Evolutionary conservation across 1,139 yeast species (phyloP), one percentile per base, ranked within the genome.

Genomic region (Candida albicans): DNA sequence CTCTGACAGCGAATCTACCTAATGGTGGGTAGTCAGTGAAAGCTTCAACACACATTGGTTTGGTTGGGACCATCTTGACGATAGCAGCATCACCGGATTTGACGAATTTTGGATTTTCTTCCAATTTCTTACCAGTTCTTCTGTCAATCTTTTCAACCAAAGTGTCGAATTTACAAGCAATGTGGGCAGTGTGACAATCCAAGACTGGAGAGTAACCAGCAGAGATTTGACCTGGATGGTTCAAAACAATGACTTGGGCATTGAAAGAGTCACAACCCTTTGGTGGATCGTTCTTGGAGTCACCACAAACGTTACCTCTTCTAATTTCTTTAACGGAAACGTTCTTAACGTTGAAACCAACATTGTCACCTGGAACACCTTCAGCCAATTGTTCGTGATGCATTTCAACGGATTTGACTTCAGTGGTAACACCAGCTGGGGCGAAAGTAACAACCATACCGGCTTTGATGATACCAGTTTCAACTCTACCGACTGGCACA

Each of bases 1-100:
- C 97, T 86, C 97, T 93, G 83, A 90, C 97, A 70, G 97, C 96
- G 82, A 90, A 90, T 84, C 96, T 89, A 75, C 96, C 96, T 73
- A 89, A 87, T 73, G 96, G 96, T 78, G 96, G 96, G 91, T 87
- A 89, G 76, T 87, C 93, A 68, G 95, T 80, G 95, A 85, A 88
- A 66, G 95, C 82, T 83, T 88, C 96, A 73, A 88, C 96, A 80
- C 95, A 87, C 95, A 88, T 85, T 73, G 96, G 96, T 88, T 88
- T 88, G 75, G 95, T 78, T 75, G 95, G 95, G 60, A 86, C 77
- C 83, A 87, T 81, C 82, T 82, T 86, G 72, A 87, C 96, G 67
- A 86, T 84, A 68, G 95, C 93, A 70, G 95, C 91, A 68, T 87
- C 95, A 84, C 95, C 95, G 55, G 95, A 84, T 84, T 87, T 87